Evolutionary conservation across 805 yeast species (phyloP), one percentile per base, ranked within the genome.

Genomic region (Wickerhamiella domercqiae): DNA sequence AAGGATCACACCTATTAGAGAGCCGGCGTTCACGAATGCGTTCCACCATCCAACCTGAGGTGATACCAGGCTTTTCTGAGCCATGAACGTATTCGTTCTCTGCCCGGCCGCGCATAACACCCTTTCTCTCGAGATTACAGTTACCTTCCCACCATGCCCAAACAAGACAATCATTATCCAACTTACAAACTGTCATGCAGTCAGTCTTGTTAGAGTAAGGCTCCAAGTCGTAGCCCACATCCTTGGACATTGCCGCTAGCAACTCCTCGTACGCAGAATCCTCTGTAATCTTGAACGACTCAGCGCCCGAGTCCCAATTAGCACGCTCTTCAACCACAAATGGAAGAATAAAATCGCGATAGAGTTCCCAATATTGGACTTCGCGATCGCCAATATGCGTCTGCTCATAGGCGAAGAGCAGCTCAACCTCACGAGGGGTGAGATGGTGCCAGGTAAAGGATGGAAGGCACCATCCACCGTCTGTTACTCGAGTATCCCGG

Each of bases 301-400:
- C 16, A 4, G 38, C 38, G 19, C 21, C 26, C 33, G 49, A 29
- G 3, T 3, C 50, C 59, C 59, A 55, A 35, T 45, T 45, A 5
- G 32, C 31, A 9, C 46, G 34, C 22, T 39, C 47, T 2, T 22
- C 29, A 6, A 21, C 29, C 15, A 52, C 30, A 29, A 44, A 48
- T 7, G 58, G 60, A 41, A 51, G 37, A 24, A 51, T 36, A 31
- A 53, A 53, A 43, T 54, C 54, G 7, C 42, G 42, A 47, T 57
- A 57, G 30, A 51, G 48, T 39, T 50, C 56, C 15, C 38, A 38
- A 32, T 55, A 47, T 9, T 17, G 21, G 11, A 30, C 16, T 5
- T 7, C 5, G 7, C 21, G 7, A 13, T 30, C 33, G 7, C 21
- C 22, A 79, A 76, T 52, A 84, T 75, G 21, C 60, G 70, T 40